Percentiles rank a stretch among this genome's conserved stretches.
Evolutionary conservation across 2,329 filamentous ascomycete species (phyloP).

Genomic region (Parastagonospora nodorum): DNA sequence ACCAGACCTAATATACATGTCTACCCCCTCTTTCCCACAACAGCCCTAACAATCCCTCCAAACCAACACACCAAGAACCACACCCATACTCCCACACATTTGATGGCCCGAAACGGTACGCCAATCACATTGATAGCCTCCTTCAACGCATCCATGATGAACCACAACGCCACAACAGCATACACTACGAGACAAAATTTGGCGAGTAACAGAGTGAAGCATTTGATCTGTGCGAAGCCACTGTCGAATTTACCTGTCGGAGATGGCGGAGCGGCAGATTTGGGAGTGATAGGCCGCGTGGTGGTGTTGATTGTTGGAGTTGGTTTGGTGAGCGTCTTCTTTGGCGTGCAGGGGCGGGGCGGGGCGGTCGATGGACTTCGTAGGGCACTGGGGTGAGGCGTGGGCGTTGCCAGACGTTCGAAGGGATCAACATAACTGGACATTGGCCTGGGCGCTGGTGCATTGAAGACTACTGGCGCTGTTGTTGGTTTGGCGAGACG

Average conservation of each 20-base stretch:
- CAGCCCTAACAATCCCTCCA: not conserved
- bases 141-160: constrained; percentile 32
- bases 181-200: constrained; percentile 30
- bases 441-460: not conserved
- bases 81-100: constrained; percentile 7
- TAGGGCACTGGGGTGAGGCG: not conserved
- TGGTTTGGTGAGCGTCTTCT: constrained; percentile 6
- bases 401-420: constrained; percentile 13
- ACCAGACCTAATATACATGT: too few species aligned
- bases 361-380: constrained; percentile 9
- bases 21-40: not conserved
- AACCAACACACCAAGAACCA: constrained; percentile 6
- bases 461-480: constrained; percentile 2
- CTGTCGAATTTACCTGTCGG: constrained; percentile 22
- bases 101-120: constrained; percentile 27
- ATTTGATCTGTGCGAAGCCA: constrained; percentile 28
- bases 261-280: not conserved
- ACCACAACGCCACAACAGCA: constrained; percentile 32
- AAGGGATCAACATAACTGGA: constrained; percentile 26
- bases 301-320: not conserved
- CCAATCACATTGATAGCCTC: constrained; percentile 27
- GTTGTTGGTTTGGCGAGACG: constrained; percentile 20
- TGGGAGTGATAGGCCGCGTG: not conserved
- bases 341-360: constrained; percentile 11
- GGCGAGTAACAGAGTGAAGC: constrained; percentile 14